Conservation (phyloP, 805 yeast genomes). For the Candida nitratophila region DNA sequence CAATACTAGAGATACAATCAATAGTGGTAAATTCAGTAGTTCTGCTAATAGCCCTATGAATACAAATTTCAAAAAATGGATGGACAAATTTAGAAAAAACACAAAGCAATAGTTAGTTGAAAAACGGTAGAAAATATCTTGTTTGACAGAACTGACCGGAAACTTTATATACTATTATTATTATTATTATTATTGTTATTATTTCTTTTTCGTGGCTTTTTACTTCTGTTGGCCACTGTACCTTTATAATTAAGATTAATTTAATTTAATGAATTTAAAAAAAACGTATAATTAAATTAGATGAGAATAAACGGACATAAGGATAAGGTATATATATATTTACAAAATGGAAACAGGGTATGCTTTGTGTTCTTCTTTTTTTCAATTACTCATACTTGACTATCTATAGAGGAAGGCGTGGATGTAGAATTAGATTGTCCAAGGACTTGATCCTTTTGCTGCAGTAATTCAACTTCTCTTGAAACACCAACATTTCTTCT, state of each 20-base stretch:
- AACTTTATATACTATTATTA: no score
- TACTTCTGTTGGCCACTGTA: no score
- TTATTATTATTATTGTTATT: no score
- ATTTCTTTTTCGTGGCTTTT: no score
- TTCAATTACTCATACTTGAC: not conserved
- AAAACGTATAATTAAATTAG: no score
- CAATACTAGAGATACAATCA: not conserved
- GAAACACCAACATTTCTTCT: conserved; percentile 34
- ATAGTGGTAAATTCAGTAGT: not conserved
- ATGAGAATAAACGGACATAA: not conserved
- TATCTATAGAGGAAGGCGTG: not conserved
- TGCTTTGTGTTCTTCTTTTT: no score
- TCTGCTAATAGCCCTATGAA: not conserved
- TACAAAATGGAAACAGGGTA: conserved; percentile 16
- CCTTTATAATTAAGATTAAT: no score
- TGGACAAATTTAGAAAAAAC: not conserved
- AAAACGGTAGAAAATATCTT: no score
- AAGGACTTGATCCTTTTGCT: not conserved
- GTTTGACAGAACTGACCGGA: no score
- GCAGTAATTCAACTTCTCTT: conserved; percentile 18
- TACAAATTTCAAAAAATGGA: not conserved
- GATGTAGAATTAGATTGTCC: conserved; percentile 4
- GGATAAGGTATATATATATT: conserved; percentile 5
- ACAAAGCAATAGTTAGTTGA: not conserved
- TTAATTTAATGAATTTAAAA: no score